Percentiles rank a stretch among this genome's conserved stretches.
Conservation (phyloP, 805 yeast genomes). For the Yarrowia sp. region DNA sequence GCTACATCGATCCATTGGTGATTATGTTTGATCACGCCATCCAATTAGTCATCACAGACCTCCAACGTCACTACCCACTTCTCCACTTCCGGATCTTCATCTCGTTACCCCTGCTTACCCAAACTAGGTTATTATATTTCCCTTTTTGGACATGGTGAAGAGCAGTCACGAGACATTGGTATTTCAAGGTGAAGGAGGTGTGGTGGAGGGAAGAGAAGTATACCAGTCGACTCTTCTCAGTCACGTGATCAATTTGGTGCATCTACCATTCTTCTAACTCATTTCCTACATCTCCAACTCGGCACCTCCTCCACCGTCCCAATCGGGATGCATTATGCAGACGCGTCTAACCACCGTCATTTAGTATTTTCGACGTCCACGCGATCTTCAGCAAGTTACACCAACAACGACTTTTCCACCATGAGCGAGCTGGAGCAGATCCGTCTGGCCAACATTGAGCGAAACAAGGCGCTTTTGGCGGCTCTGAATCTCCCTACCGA, state of each 20-base stretch:
- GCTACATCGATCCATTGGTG: no score
- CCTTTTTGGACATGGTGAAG: slow-evolving; percentile 4
- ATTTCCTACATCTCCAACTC: no score
- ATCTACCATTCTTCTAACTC: not conserved
- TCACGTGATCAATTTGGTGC: not conserved
- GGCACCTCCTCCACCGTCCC: not conserved
- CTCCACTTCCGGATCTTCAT: no score
- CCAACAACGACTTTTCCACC: not conserved
- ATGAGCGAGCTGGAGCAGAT: slow-evolving; percentile 48
- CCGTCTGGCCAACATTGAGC: slow-evolving; percentile 60
- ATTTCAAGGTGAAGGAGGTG: no score
- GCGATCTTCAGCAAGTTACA: not conserved
- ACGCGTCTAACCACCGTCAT: slow-evolving; percentile 22
- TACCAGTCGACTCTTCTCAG: not conserved
- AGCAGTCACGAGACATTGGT: not conserved
- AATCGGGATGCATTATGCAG: slow-evolving; percentile 5
- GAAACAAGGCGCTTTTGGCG: slow-evolving; percentile 78
- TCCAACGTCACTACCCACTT: no score
- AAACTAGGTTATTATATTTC: slow-evolving; percentile 7
- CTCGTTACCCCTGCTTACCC: not conserved
- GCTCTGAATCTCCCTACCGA: slow-evolving; percentile 68
- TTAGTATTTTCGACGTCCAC: slow-evolving; percentile 10
- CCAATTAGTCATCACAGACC: no score
- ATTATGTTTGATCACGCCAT: no score
- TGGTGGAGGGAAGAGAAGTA: no score